Evolutionary conservation across 495 filamentous ascomycete species (phyloP).

Genomic region (Letharia columbiana): DNA sequence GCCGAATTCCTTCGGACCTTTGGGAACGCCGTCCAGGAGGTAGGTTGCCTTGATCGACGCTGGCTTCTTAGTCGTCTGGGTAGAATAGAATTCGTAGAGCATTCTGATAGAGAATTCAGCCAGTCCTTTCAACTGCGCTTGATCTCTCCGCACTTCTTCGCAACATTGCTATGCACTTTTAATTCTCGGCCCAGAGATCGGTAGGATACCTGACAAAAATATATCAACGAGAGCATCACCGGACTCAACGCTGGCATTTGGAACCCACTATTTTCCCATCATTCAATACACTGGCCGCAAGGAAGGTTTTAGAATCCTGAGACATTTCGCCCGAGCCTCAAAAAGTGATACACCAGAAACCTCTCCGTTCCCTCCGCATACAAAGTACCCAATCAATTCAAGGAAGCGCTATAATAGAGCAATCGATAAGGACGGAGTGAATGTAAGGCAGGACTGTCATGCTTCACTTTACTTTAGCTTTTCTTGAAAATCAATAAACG

Average conservation of each 20-base stretch:
- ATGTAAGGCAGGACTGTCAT: too few relatives aligned
- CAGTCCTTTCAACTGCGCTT: constrained; percentile 2
- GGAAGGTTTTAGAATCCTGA: constrained; percentile 54
- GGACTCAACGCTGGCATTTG: not conserved
- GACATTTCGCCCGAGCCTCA: constrained; percentile 15
- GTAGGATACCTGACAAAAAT: constrained; percentile 62
- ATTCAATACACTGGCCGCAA: constrained; percentile 67
- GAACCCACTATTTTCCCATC: constrained; percentile 61
- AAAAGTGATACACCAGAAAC: not conserved
- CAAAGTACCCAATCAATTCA: not conserved
- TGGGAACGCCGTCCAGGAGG: constrained; percentile 59
- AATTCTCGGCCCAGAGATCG: constrained; percentile 68
- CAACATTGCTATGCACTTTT: constrained; percentile 70
- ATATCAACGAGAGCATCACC: not conserved
- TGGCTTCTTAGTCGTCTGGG: constrained; percentile 69
- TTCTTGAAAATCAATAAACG: not conserved
- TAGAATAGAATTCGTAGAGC: constrained; percentile 78
- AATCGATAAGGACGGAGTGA: not conserved
- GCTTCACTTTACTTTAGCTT: too few relatives aligned
- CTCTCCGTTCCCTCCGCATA: not conserved
- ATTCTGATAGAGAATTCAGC: constrained; percentile 43
- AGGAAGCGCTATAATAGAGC: not conserved
- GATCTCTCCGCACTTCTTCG: constrained; percentile 61
- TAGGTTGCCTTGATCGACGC: constrained; percentile 79
- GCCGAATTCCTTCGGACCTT: constrained; percentile 28